A percentile compares a stretch with the other conserved stretches of the same genome.
Conservation (phyloP, 2,329 filamentous ascomycete species). For the Colletotrichum simmondsii region DNA sequence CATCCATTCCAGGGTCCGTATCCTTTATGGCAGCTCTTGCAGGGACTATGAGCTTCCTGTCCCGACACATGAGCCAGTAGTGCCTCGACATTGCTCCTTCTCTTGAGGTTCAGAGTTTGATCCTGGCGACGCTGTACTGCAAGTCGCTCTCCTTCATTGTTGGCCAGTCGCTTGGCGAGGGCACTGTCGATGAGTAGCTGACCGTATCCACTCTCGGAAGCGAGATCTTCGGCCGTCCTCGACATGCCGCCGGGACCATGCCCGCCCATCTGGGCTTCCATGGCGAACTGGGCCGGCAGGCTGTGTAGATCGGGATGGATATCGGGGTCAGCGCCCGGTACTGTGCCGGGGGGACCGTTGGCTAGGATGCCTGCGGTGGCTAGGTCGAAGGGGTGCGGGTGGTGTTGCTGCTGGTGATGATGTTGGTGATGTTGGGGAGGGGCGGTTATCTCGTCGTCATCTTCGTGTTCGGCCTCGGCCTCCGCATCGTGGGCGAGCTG, state of each 20-base stretch:
- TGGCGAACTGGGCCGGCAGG: constrained; percentile 37
- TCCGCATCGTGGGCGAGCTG: constrained; percentile 38
- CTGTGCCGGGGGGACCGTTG: constrained; percentile 40
- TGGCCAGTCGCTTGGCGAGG: constrained; percentile 64
- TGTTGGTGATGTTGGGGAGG: constrained; percentile 22
- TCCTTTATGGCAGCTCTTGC: constrained; percentile 70
- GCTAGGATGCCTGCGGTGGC: constrained; percentile 44
- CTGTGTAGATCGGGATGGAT: constrained; percentile 41
- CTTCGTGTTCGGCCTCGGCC: constrained; percentile 37
- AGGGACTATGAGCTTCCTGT: constrained; percentile 57
- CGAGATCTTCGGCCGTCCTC: constrained; percentile 58
- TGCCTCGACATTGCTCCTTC: constrained; percentile 70
- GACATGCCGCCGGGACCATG: constrained; percentile 19
- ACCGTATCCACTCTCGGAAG: constrained; percentile 58
- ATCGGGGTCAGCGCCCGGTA: constrained; percentile 35
- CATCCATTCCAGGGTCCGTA: constrained; percentile 70
- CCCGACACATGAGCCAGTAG: constrained; percentile 68
- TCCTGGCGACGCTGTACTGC: constrained; percentile 65
- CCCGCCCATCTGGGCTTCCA: constrained; percentile 37
- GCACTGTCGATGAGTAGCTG: constrained; percentile 62
- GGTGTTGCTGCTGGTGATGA: constrained; percentile 37
- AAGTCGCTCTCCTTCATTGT: constrained; percentile 59
- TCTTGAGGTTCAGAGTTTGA: constrained; percentile 64
- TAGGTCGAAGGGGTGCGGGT: constrained; percentile 42
- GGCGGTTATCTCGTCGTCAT: constrained; percentile 30